A percentile compares a stretch with the other conserved stretches of the same genome.
These are phyloP conservation scores for Hygrophila difformis DNA, from an alignment of 257 asterid species.

Conservation along the genomic window DNA sequence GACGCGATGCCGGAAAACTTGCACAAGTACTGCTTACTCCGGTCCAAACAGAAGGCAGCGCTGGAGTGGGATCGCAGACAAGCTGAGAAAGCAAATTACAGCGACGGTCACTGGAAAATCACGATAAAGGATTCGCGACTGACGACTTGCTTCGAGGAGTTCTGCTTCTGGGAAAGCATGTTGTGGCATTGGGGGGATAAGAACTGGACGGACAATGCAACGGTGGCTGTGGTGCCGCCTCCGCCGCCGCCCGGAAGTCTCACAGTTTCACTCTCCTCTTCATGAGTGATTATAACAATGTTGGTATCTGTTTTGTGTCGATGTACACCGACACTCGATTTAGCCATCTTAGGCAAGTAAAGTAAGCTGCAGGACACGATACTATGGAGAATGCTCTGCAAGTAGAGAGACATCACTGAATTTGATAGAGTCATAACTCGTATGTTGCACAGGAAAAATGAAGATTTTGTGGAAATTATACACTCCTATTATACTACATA, in stretches of 20 bases:
- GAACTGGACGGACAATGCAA: conserved; percentile 73
- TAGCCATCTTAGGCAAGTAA: no score
- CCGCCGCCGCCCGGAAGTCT: conserved; percentile 27
- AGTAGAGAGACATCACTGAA: no score
- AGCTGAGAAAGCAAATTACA: conserved; percentile 72
- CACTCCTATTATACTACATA: no score
- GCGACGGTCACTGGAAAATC: conserved; percentile 78
- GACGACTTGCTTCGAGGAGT: conserved; percentile 56
- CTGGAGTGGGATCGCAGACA: conserved; percentile 73
- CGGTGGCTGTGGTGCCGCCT: conserved; percentile 29
- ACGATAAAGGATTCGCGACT: conserved; percentile 51
- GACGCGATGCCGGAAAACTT: conserved; percentile 87
- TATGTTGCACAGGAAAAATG: no score
- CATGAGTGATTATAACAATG: no score
- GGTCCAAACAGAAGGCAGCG: conserved; percentile 88
- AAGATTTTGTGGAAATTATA: no score
- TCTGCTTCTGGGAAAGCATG: conserved; percentile 95
- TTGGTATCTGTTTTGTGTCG: no score
- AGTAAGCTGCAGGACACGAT: no score
- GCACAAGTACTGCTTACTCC: conserved; percentile 68
- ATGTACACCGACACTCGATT: no score
- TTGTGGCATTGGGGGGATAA: conserved; percentile 91
- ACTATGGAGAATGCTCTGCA: no score
- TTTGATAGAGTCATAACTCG: no score
- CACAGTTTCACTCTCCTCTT: conserved; percentile 35